Conservation (phyloP, 345 rosid species). For the Brassica nigra region DNA sequence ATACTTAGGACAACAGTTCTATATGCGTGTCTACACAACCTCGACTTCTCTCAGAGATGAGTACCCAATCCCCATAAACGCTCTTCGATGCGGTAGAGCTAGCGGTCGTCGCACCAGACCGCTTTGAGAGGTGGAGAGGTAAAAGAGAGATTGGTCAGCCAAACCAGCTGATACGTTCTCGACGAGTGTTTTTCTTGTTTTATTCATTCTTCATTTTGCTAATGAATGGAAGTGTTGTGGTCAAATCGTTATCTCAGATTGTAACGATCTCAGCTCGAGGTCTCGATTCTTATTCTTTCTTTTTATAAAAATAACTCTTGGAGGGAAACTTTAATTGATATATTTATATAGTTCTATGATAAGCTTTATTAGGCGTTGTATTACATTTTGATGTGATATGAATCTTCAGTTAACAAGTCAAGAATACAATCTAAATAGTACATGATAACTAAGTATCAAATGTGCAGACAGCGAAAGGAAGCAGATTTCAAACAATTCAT, state of each 20-base stretch:
- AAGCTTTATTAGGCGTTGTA: not conserved
- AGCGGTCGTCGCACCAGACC: constrained; percentile 77
- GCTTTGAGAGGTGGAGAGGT: constrained; percentile 36
- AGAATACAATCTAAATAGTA: not conserved
- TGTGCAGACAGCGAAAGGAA: not conserved
- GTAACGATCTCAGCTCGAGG: constrained; percentile 61
- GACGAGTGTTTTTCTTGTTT: constrained; percentile 24
- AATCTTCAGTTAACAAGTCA: not conserved
- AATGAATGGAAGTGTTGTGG: constrained; percentile 18
- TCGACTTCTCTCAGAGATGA: constrained; percentile 90
- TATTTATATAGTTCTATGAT: not conserved
- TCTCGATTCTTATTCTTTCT: constrained; percentile 49
- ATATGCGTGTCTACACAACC: constrained; percentile 71
- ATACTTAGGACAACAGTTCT: constrained; percentile 92
- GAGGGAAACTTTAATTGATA: constrained; percentile 14
- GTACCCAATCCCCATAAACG: constrained; percentile 82
- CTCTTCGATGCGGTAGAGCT: constrained; percentile 81
- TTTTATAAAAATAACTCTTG: not conserved
- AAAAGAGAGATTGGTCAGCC: not conserved
- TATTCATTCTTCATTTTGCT: constrained; percentile 20
- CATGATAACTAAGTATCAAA: not conserved
- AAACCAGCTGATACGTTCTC: constrained; percentile 17
- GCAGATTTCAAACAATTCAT: not conserved
- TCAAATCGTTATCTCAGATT: constrained; percentile 14
- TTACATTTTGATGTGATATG: not conserved